phyloP scores from a whole-genome alignment of 2,329 filamentous ascomycete genomes.

The Ambrosiella cleistominuta region DNA sequence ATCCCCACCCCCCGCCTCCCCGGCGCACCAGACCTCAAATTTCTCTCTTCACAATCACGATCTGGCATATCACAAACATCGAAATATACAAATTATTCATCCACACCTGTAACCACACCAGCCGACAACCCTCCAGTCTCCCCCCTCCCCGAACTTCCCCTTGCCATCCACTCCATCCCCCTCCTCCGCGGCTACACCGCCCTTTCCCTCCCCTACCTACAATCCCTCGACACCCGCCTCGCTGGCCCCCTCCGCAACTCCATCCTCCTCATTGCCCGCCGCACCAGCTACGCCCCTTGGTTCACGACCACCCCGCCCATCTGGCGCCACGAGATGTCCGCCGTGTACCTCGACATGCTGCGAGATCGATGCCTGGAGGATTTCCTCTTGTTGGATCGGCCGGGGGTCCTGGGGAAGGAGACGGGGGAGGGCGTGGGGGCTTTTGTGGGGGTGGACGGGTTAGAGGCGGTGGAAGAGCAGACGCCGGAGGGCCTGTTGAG shows the following conservation, averaged over 20 bases:
- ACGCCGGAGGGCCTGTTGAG: conserved; percentile 16
- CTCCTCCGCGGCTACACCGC: conserved; percentile 7
- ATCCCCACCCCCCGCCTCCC: conserved; percentile 4
- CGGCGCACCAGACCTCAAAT: conserved; percentile 11
- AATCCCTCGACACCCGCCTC: background rate
- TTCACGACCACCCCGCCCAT: conserved; percentile 16
- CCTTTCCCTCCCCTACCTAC: conserved; percentile 1
- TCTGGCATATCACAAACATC: background rate
- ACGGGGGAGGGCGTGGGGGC: background rate
- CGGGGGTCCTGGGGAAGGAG: conserved; percentile 10
- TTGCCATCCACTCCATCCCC: background rate
- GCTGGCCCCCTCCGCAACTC: background rate
- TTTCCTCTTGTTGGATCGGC: conserved; percentile 19
- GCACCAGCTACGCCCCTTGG: conserved; percentile 5
- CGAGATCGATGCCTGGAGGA: conserved; percentile 30
- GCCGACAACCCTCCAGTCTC: conserved; percentile 12
- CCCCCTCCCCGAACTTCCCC: background rate
- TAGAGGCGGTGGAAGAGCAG: conserved; percentile 22
- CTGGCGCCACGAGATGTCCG: conserved; percentile 40
- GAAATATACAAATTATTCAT: conserved; percentile 2
- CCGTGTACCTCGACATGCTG: conserved; percentile 32
- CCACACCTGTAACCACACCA: conserved; percentile 1
- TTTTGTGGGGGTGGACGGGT: conserved; percentile 15
- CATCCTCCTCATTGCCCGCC: conserved; percentile 4
- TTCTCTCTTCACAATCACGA: background rate